Percentiles rank a stretch among this genome's conserved stretches.
phyloP scores from a whole-genome alignment of 768 basidiomycete species.

The Kwoniella sp. region DNA sequence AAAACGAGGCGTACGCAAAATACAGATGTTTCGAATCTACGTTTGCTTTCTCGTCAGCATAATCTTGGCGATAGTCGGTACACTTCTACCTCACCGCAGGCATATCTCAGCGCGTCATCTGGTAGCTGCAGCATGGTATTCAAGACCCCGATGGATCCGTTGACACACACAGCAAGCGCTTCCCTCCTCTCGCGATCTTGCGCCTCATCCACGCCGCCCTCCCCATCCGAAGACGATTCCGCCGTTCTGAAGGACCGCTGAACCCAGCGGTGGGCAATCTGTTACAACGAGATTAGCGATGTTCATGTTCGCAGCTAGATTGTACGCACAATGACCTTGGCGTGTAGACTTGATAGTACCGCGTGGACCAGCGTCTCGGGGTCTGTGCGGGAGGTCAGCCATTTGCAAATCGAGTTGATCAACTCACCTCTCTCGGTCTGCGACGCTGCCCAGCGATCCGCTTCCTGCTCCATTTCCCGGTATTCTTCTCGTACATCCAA shows the following conservation, averaged over 20 bases:
- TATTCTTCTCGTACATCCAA: conserved; percentile 10
- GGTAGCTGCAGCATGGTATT: conserved; percentile 15
- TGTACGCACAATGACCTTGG: conserved; percentile 19
- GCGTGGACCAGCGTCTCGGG: conserved; percentile 13
- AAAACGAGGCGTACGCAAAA: conserved; percentile 21
- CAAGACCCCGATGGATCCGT: conserved; percentile 9
- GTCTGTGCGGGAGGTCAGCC: neutral
- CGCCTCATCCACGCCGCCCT: neutral
- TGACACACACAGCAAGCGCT: conserved; percentile 14
- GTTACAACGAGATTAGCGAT: neutral
- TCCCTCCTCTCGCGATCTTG: conserved; percentile 20
- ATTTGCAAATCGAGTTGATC: neutral
- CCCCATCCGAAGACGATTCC: neutral
- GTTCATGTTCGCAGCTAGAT: neutral
- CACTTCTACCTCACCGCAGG: conserved; percentile 13
- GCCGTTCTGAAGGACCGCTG: conserved; percentile 10
- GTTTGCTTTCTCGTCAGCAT: neutral
- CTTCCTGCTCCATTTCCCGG: conserved; percentile 9
- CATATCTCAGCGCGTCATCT: conserved; percentile 11
- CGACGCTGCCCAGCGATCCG: conserved; percentile 12
- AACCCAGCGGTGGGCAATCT: conserved; percentile 20
- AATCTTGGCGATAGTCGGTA: neutral
- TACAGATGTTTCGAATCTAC: conserved; percentile 18
- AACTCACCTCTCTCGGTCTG: conserved; percentile 12
- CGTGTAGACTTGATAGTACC: conserved; percentile 8